phyloP scores from a whole-genome alignment of 805 yeast species.

The Kazachstania kunashirensis region DNA sequence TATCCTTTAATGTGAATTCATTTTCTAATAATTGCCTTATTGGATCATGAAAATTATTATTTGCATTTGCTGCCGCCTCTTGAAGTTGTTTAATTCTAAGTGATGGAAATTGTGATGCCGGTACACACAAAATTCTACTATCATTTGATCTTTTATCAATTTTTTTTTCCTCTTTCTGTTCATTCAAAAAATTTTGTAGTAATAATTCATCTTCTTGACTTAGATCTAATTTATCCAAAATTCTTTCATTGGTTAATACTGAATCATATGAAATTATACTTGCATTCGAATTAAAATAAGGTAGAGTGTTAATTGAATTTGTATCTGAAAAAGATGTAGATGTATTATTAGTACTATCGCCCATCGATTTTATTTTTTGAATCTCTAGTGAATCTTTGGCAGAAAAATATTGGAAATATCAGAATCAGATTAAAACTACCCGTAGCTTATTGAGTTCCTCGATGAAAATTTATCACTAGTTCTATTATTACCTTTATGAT shows the following conservation, averaged over 20 bases:
- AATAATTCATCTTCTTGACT: conserved; percentile 26
- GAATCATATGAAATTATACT: conserved; percentile 26
- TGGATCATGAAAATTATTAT: not conserved
- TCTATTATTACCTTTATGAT: too few relatives aligned
- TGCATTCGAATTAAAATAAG: conserved; percentile 7
- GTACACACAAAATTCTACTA: conserved; percentile 20
- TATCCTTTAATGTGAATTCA: conserved; percentile 10
- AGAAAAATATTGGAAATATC: too few relatives aligned
- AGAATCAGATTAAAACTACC: too few relatives aligned
- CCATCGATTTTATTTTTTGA: too few relatives aligned
- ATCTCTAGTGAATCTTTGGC: too few relatives aligned
- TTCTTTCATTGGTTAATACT: conserved; percentile 22
- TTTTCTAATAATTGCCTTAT: conserved; percentile 6
- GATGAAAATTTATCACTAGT: too few relatives aligned
- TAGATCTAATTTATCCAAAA: conserved; percentile 27
- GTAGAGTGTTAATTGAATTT: conserved; percentile 1
- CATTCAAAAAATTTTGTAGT: conserved; percentile 22
- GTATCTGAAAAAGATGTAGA: not conserved
- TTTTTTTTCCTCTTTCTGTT: conserved; percentile 4
- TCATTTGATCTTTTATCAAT: conserved; percentile 1
- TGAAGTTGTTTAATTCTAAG: conserved; percentile 9
- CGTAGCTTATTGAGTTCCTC: too few relatives aligned
- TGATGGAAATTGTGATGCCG: conserved; percentile 29
- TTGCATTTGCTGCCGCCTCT: not conserved
- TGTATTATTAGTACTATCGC: not conserved